Evolutionary conservation across 2,329 filamentous ascomycete genomes (phyloP).

Genomic region (Neofusicoccum parvum): DNA sequence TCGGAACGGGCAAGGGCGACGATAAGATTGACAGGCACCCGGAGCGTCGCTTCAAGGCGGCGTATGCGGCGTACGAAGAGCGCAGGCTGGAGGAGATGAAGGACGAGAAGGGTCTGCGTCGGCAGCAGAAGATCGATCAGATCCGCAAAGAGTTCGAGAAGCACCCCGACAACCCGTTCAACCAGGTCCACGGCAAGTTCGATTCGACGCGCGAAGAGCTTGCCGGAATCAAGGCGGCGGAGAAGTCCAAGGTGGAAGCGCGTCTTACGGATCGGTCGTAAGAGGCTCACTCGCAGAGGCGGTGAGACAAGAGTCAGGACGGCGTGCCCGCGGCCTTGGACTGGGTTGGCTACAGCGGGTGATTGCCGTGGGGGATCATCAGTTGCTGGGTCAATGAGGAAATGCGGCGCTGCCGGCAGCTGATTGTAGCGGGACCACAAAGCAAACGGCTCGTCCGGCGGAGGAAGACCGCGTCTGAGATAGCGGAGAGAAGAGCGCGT

Average conservation of each 20-base stretch:
- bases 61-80: constrained; percentile 81
- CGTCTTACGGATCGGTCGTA: constrained; percentile 53
- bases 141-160: constrained; percentile 94
- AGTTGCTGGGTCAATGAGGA: constrained; percentile 6
- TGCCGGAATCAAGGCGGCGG: constrained; percentile 62
- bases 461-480: background rate
- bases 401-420: constrained; percentile 1
- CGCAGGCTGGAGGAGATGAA: constrained; percentile 82
- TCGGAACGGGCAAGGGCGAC: constrained; percentile 61
- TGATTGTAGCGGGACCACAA: background rate
- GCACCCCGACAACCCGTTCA: constrained; percentile 92
- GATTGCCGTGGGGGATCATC: constrained; percentile 17
- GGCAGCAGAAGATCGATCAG: constrained; percentile 81
- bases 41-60: constrained; percentile 83
- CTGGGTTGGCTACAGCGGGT: constrained; percentile 1
- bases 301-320: constrained; percentile 8
- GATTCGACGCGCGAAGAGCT: constrained; percentile 81
- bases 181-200: constrained; percentile 75
- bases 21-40: constrained; percentile 85
- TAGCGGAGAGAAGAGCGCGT: background rate
- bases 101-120: constrained; percentile 75
- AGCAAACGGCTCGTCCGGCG: background rate
- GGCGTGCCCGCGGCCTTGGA: background rate
- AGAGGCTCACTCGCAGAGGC: background rate
- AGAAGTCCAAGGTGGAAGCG: constrained; percentile 74